Evolutionary conservation across 495 filamentous ascomycete species (phyloP), one percentile per base, ranked within the genome.

Genomic region (Podospora pseudocomata): DNA sequence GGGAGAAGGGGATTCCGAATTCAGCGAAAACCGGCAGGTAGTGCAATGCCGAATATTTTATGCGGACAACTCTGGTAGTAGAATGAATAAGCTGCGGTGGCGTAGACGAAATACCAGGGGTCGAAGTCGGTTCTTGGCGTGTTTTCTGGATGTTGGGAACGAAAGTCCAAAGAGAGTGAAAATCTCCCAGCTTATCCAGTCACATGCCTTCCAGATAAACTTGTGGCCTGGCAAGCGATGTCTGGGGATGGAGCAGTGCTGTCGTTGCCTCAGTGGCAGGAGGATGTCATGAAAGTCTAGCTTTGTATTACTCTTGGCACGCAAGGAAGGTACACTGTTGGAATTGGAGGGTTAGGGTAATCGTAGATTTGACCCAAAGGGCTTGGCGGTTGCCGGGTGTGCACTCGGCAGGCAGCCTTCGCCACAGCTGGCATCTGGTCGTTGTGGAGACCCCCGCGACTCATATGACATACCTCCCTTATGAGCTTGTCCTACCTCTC

Each of bases 391-490:
- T 5, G 30, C 39, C 39, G 39, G 7, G 39, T 49, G 27, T 18
- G 26, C 59, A 61, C 16, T 61, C 59, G 59, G 59, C 32, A n/a
- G 61, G 61, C 61, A 63, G 61, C 16, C 34, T 39, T 49, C 39
- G 39, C 9, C 28, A 4, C 61, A 28, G 20, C 61, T 55, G 39
- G n/a, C 20, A 63, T 34, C 54, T 28, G 32, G 19, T 27, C 20
- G 54, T 55, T 28, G 55, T 61, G 62, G 39, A 60, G 53, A 44
- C 30, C 59, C 70, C 60, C 9, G 56, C 63, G 44, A 59, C 61
- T 64, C 67, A 66, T 32, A 72, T 72, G 70, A 72, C 70, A 72
- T 71, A 68, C 30, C 49, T 66, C 26, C 60, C 54, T 49, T 13
- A 39, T 59, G 19, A 28, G 44, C 49, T n/a, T 3, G 16, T 20